Percentiles rank a stretch among this genome's conserved stretches.
These are phyloP conservation scores for Biscogniauxia mediterranea DNA, from an alignment of 2,329 filamentous ascomycete genomes.

Conservation along the genomic window DNA sequence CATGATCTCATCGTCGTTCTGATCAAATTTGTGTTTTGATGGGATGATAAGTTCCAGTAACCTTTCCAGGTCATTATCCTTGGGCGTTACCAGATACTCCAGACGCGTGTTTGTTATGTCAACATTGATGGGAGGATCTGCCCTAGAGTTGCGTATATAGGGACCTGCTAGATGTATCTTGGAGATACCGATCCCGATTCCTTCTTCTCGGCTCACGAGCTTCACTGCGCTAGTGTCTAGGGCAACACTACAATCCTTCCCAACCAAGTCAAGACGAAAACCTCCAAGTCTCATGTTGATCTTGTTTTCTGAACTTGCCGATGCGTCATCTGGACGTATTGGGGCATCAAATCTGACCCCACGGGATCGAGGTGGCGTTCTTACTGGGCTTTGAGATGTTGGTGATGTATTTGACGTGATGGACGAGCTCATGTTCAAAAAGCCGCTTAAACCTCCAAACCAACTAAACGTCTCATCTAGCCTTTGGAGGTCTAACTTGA, in stretches of 20 bases:
- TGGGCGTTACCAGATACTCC: constrained; percentile 71
- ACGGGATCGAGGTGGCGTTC: constrained; percentile 43
- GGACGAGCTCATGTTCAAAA: constrained; percentile 84
- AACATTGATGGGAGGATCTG: constrained; percentile 59
- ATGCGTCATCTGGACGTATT: constrained; percentile 47
- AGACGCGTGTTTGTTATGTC: constrained; percentile 66
- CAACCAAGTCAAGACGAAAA: constrained; percentile 71
- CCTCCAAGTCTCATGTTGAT: constrained; percentile 76
- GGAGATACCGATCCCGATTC: constrained; percentile 70
- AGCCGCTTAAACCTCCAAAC: constrained; percentile 88
- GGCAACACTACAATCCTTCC: constrained; percentile 71
- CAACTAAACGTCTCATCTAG: constrained; percentile 84
- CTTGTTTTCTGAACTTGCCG: constrained; percentile 57
- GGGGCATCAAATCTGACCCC: constrained; percentile 60
- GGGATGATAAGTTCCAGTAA: constrained; percentile 86
- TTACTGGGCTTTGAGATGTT: constrained; percentile 36
- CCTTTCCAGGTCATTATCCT: constrained; percentile 76
- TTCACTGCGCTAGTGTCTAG: constrained; percentile 82
- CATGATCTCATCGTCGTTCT: constrained; percentile 89
- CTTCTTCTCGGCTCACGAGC: constrained; percentile 70
- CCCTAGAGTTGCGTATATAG: constrained; percentile 50
- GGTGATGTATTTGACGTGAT: constrained; percentile 70
- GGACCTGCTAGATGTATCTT: constrained; percentile 75
- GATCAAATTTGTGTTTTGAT: constrained; percentile 82
- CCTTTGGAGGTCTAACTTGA: constrained; percentile 74